Percentiles rank a stretch among this genome's conserved stretches.
Evolutionary conservation across 495 filamentous ascomycete genomes (phyloP).

Genomic region (Pyrenula aspistea): DNA sequence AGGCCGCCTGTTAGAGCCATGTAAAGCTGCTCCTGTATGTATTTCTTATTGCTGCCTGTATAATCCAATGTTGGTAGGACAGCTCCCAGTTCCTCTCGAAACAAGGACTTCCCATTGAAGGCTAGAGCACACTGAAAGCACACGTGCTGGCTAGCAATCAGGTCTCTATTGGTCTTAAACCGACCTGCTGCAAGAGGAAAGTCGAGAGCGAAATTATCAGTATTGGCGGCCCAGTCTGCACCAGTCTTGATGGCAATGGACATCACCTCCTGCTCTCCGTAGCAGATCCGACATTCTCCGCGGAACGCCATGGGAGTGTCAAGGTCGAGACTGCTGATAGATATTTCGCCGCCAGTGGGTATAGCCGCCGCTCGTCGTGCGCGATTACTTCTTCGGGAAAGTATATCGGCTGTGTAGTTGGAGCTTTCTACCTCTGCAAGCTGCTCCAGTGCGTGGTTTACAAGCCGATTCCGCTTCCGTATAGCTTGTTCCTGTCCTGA

Average conservation of each 20-base stretch:
- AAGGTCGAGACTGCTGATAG: constrained; percentile 6
- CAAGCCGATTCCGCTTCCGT: too few relatives aligned
- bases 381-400: constrained; percentile 16
- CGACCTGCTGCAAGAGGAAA: constrained; percentile 17
- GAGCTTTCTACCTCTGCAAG: too few relatives aligned
- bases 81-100: too few relatives aligned
- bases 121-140: too few relatives aligned
- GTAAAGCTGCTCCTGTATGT: constrained; percentile 16
- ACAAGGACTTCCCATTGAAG: too few relatives aligned
- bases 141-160: constrained; percentile 16
- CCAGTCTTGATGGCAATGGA: constrained; percentile 21
- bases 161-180: constrained; percentile 12
- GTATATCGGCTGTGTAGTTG: constrained; percentile 13
- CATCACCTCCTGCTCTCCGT: constrained; percentile 19
- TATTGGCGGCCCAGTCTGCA: constrained; percentile 10
- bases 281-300: constrained; percentile 23
- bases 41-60: constrained; percentile 12
- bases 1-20: constrained; percentile 11
- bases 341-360: constrained; percentile 9
- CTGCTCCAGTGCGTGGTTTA: too few relatives aligned
- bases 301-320: constrained; percentile 9
- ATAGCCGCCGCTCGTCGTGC: constrained; percentile 14
- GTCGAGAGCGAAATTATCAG: constrained; percentile 12
- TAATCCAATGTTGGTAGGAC: too few relatives aligned
- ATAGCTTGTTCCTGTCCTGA: too few relatives aligned